phyloP scores from a whole-genome alignment of 2,329 filamentous ascomycete genomes.

The Talaromyces sp. region DNA sequence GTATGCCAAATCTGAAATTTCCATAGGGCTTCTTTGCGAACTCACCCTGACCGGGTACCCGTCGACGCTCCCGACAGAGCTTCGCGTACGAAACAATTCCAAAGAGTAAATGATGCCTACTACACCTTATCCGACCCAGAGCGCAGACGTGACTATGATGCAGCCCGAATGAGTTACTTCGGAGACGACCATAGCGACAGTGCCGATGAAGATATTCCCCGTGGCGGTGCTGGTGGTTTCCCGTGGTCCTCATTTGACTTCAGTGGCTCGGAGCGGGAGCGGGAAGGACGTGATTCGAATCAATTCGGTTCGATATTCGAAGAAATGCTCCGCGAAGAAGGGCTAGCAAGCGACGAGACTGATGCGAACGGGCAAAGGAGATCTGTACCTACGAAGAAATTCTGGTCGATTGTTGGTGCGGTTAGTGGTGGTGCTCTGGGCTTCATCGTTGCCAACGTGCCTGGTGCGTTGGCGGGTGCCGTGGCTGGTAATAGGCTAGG shows the following conservation, averaged over 20 bases:
- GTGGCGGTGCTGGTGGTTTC: slow-evolving; percentile 51
- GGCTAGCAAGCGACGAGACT: slow-evolving; percentile 66
- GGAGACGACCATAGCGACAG: slow-evolving; percentile 42
- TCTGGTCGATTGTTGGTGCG: slow-evolving; percentile 84
- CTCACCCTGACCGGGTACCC: slow-evolving; percentile 87
- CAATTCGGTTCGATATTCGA: slow-evolving; percentile 89
- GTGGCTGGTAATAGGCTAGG: slow-evolving; percentile 92
- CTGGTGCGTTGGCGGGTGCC: slow-evolving; percentile 81
- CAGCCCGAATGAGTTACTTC: slow-evolving; percentile 59
- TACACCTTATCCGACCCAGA: slow-evolving; percentile 78
- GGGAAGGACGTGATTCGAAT: slow-evolving; percentile 51
- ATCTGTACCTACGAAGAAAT: slow-evolving; percentile 60
- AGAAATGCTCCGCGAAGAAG: slow-evolving; percentile 83
- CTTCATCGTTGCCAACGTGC: slow-evolving; percentile 91
- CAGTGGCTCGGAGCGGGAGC: slow-evolving; percentile 37
- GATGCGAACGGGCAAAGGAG: slow-evolving; percentile 46
- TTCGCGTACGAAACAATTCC: slow-evolving; percentile 79
- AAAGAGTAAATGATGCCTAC: slow-evolving; percentile 89
- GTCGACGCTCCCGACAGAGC: slow-evolving; percentile 77
- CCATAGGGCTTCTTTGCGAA: slow-evolving; percentile 77
- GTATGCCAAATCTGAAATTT: background rate
- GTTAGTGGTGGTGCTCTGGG: slow-evolving; percentile 84
- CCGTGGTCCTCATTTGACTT: slow-evolving; percentile 74
- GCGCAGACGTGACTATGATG: slow-evolving; percentile 80
- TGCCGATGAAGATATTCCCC: slow-evolving; percentile 51